Evolutionary conservation across 495 filamentous ascomycete genomes (phyloP).

Genomic region (Xylaria venustula): DNA sequence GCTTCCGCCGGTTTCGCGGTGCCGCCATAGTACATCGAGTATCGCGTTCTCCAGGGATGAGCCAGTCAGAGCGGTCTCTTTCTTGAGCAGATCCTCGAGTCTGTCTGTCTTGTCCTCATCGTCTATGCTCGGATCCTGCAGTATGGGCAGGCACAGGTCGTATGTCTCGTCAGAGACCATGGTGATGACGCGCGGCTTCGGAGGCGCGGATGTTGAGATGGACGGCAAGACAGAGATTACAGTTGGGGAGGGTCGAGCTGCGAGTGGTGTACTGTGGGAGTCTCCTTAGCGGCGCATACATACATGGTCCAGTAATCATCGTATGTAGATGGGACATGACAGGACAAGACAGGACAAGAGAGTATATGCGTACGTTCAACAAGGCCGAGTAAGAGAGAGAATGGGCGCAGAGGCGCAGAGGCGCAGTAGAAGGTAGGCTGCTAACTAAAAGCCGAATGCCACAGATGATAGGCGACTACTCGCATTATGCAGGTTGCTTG

Average conservation of each 20-base stretch:
- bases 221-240: not conserved
- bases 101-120: constrained; percentile 96
- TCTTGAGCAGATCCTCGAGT: constrained; percentile 80
- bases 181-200: constrained; percentile 23
- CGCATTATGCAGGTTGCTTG: constrained; percentile 35
- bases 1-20: constrained; percentile 72
- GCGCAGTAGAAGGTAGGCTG: constrained; percentile 14
- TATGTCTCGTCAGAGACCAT: constrained; percentile 94
- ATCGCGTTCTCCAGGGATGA: constrained; percentile 82
- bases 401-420: constrained; percentile 3
- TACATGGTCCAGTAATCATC: too few species aligned
- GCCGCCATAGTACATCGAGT: constrained; percentile 89
- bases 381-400: constrained; percentile 10
- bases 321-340: not conserved
- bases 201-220: constrained; percentile 6
- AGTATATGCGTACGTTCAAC: constrained; percentile 16
- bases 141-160: constrained; percentile 83
- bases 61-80: constrained; percentile 74
- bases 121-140: constrained; percentile 77
- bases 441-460: constrained; percentile 35
- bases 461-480: constrained; percentile 33
- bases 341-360: not conserved
- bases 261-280: not conserved
- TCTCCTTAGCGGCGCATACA: constrained; percentile 15
- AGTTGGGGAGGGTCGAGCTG: not conserved